A percentile compares a stretch with the other conserved stretches of the same genome.
phyloP scores from a whole-genome alignment of 2,329 filamentous ascomycete species.

The Aspergillus ochraceus region DNA sequence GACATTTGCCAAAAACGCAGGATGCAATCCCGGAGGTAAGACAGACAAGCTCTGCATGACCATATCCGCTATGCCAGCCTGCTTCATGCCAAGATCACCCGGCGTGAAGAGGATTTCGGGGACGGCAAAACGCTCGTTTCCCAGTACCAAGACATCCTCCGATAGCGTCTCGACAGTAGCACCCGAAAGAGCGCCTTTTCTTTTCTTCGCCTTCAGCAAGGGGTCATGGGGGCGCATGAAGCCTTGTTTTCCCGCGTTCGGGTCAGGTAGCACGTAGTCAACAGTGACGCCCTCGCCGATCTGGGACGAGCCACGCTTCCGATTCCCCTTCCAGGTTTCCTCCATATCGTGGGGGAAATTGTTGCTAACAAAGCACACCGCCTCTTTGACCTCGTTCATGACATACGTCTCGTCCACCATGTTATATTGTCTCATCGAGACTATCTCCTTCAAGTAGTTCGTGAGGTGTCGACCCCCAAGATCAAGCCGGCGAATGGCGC shows the following conservation, averaged over 20 bases:
- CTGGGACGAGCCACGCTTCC: slow-evolving; percentile 36
- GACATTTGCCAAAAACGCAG: slow-evolving; percentile 80
- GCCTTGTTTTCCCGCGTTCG: slow-evolving; percentile 63
- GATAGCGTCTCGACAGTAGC: slow-evolving; percentile 48
- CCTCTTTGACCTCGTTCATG: slow-evolving; percentile 94
- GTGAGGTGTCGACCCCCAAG: slow-evolving; percentile 91
- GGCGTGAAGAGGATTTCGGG: slow-evolving; percentile 90
- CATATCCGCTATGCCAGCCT: slow-evolving; percentile 79
- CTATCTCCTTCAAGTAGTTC: slow-evolving; percentile 84
- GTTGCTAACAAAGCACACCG: slow-evolving; percentile 76
- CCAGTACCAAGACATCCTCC: slow-evolving; percentile 82
- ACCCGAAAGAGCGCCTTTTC: slow-evolving; percentile 51
- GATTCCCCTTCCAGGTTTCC: slow-evolving; percentile 75
- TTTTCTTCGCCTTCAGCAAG: slow-evolving; percentile 54
- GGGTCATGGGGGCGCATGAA: slow-evolving; percentile 77
- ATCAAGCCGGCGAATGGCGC: slow-evolving; percentile 79
- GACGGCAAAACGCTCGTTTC: slow-evolving; percentile 88
- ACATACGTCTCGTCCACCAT: slow-evolving; percentile 93
- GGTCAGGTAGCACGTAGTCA: slow-evolving; percentile 91
- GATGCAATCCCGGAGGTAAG: slow-evolving; percentile 80
- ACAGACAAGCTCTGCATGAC: slow-evolving; percentile 74
- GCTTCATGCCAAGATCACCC: slow-evolving; percentile 77
- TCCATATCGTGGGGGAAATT: slow-evolving; percentile 80
- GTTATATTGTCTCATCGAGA: slow-evolving; percentile 90
- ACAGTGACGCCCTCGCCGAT: slow-evolving; percentile 61